Base-by-base conservation (phyloP, 2,329 filamentous ascomycete species). In the Lachnellula arida region DNA sequence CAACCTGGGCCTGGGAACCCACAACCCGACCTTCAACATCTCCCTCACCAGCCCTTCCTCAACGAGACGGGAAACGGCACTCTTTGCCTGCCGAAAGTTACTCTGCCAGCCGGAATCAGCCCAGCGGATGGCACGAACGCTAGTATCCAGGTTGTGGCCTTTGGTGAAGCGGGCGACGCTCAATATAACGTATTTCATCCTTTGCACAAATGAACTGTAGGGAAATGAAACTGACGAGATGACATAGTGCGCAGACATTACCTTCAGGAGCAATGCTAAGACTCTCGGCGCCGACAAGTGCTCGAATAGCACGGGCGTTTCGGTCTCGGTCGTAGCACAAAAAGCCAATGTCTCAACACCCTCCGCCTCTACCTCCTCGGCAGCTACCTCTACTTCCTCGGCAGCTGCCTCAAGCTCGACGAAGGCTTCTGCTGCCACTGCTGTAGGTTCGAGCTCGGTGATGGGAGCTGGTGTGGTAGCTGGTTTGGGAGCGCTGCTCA, bases 211-310 rank as follows among this genome's bases (percentile, higher is more conserved):
- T 35, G n/a, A 43, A 19, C 17, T 49, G 23, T 3, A 23, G 47
- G 35, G 3, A 5, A 6, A 17, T 51, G 17, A 46, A 32, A 43
- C 60, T 65, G 50, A 68, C 56, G 12, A 53, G 23, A 19, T 47
- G 39, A 53, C 22, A 23, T 58, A 87, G 84, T 92, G 88, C 71
- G 85, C 87, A 67, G 88, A 92, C 65, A 81, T 91, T 62, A 85
- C 81, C 25, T 86, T 92, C 73, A 79, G 77, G 34, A 73, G 74
- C 51, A 73, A 74, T 11, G 76, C 81, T 4, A 74, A 77, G 17
- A 69, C 73, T 8, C 74, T 79, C 15, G 67, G 73, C 25, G 73
- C 69, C 28, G 72, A 73, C 42, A 70, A 76, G 56, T 89, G 86
- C 77, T 74, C 72, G 58, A 88, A 86, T 63, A 76, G 75, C 54